These are phyloP conservation scores for Chimonanthus praecox DNA, from an alignment of 164 flowering plant species.

Conservation along the genomic window DNA sequence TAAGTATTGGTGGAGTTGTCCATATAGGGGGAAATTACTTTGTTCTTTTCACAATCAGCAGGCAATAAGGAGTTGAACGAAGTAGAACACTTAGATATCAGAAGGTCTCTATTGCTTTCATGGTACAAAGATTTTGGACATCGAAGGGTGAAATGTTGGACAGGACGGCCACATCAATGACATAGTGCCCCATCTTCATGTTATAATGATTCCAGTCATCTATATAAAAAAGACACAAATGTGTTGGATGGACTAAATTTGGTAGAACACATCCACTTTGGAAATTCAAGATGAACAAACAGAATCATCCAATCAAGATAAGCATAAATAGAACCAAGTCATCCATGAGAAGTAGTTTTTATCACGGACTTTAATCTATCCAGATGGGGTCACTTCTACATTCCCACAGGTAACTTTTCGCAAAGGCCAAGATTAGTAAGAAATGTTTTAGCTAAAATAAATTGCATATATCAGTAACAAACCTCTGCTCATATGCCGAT, in stretches of 20 bases:
- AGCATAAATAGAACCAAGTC: background rate
- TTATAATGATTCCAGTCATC: background rate
- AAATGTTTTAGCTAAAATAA: background rate
- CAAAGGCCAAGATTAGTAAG: background rate
- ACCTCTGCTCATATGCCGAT: slow-evolving; percentile 45
- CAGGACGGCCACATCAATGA: background rate
- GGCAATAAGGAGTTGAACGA: too few species aligned
- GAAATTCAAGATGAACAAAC: background rate
- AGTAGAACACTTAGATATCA: too few species aligned
- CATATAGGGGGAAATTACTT: too few species aligned
- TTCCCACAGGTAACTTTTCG: background rate
- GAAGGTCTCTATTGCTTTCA: too few species aligned
- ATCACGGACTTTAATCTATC: too few species aligned
- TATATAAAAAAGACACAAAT: background rate
- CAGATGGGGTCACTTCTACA: background rate
- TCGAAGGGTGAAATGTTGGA: background rate
- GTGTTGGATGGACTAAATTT: background rate
- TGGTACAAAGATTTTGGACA: too few species aligned
- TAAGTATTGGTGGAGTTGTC: too few species aligned
- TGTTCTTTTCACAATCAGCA: too few species aligned
- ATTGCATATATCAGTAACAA: background rate
- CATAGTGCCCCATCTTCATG: background rate
- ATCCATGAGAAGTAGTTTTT: background rate
- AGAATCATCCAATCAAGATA: background rate
- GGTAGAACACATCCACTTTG: background rate